A percentile compares a stretch with the other conserved stretches of the same genome.
These are phyloP conservation scores for Zygoascus tannicola DNA, from an alignment of 805 yeast genomes.

Conservation along the genomic window DNA sequence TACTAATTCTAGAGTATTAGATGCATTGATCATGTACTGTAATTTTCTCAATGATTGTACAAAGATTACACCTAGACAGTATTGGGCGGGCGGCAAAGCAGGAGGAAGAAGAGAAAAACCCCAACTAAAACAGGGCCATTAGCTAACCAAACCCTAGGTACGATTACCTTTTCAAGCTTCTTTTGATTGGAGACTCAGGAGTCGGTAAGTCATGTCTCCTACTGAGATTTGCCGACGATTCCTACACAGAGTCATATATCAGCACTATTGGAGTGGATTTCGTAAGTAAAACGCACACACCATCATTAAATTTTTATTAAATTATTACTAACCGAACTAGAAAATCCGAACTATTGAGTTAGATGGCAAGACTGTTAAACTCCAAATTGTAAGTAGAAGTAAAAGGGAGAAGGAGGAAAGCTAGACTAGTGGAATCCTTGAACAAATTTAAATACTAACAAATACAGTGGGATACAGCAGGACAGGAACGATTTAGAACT, in stretches of 20 bases:
- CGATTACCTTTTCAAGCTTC: slow-evolving; percentile 92
- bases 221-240: slow-evolving; percentile 93
- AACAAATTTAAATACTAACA: too few species aligned
- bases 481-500: slow-evolving; percentile 96
- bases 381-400: slow-evolving; percentile 52
- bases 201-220: slow-evolving; percentile 96
- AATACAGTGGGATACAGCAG: slow-evolving; percentile 94
- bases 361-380: slow-evolving; percentile 93
- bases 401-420: not conserved
- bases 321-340: slow-evolving; percentile 6
- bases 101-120: not conserved
- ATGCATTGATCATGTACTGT: not conserved
- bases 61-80: not conserved
- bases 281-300: slow-evolving; percentile 18
- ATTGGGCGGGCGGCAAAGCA: not conserved
- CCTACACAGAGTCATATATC: slow-evolving; percentile 92
- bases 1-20: not conserved
- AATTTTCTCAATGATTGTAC: too few species aligned
- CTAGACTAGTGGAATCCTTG: not conserved
- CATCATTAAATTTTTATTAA: not conserved
- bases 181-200: slow-evolving; percentile 96
- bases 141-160: slow-evolving; percentile 46
- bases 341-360: slow-evolving; percentile 57
- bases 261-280: slow-evolving; percentile 98
- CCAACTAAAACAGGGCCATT: too few species aligned